Conservation (phyloP, 2,329 filamentous ascomycete species). For the Pyricularia sp. region DNA sequence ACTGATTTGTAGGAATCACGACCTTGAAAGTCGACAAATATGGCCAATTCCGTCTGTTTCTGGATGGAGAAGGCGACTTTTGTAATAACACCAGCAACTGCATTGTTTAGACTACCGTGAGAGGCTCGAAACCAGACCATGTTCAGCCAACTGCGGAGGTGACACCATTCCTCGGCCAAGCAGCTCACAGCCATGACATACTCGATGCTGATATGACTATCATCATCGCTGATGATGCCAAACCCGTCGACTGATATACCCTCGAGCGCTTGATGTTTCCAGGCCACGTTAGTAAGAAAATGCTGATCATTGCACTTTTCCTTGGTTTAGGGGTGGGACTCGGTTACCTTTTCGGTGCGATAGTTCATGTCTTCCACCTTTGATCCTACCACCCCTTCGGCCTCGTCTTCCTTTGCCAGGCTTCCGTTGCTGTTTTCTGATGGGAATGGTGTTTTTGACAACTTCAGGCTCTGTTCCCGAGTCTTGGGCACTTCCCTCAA, state of each 20-base stretch:
- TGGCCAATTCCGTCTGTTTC: background rate
- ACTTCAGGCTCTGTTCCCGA: background rate
- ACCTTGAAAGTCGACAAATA: background rate
- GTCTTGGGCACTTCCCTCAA: background rate
- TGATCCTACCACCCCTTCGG: background rate
- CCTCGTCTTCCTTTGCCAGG: background rate
- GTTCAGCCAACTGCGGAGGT: background rate
- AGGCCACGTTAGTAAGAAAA: background rate
- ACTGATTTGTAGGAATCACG: background rate
- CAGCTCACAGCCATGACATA: background rate
- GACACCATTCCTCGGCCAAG: background rate
- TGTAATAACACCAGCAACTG: background rate
- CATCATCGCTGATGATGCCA: background rate
- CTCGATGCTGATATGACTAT: background rate
- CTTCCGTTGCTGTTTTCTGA: background rate
- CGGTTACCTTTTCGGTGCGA: background rate
- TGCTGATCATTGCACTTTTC: background rate
- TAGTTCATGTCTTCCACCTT: background rate
- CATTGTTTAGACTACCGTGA: background rate
- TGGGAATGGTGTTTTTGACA: background rate
- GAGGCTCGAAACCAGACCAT: background rate
- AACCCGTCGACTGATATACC: background rate
- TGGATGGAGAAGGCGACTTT: background rate
- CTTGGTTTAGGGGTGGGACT: background rate
- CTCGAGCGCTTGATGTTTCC: background rate